Percentiles rank a stretch among this genome's conserved stretches.
These are phyloP conservation scores for Ganoderma multipileum DNA, from an alignment of 1,284 basidiomycete species.

Conservation along the genomic window DNA sequence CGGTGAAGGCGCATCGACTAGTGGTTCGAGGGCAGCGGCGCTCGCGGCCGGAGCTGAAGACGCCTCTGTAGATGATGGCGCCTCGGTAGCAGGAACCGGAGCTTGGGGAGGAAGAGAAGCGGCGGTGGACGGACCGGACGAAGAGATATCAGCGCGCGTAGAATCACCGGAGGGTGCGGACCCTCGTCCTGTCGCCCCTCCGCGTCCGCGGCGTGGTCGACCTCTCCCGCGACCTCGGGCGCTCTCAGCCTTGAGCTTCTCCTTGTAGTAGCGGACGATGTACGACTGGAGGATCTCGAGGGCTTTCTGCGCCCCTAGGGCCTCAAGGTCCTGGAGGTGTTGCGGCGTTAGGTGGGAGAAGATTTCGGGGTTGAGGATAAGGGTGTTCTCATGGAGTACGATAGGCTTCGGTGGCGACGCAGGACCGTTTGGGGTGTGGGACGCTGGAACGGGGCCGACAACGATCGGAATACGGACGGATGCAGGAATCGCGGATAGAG, in stretches of 20 bases:
- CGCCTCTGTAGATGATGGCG: slow-evolving; percentile 34
- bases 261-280: slow-evolving; percentile 87
- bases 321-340: slow-evolving; percentile 79
- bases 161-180: slow-evolving; percentile 19
- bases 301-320: slow-evolving; percentile 84
- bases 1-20: slow-evolving; percentile 45
- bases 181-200: slow-evolving; percentile 40
- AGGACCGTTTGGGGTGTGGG: slow-evolving; percentile 39
- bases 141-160: slow-evolving; percentile 22
- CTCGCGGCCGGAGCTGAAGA: slow-evolving; percentile 23
- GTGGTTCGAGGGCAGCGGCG: slow-evolving; percentile 36
- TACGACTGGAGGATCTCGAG: slow-evolving; percentile 84
- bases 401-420: slow-evolving; percentile 67
- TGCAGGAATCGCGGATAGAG: slow-evolving; percentile 42
- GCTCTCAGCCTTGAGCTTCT: slow-evolving; percentile 61
- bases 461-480: slow-evolving; percentile 65
- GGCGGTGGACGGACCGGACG: slow-evolving; percentile 46
- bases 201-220: slow-evolving; percentile 46
- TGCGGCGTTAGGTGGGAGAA: slow-evolving; percentile 81
- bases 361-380: slow-evolving; percentile 85
- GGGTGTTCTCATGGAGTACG: slow-evolving; percentile 83
- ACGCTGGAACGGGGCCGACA: slow-evolving; percentile 58
- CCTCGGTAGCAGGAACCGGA: slow-evolving; percentile 30
- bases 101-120: slow-evolving; percentile 43
- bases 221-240: slow-evolving; percentile 53